These are phyloP conservation scores for Phylloporus sp. DNA, from an alignment of 768 basidiomycete genomes.

Conservation along the genomic window DNA sequence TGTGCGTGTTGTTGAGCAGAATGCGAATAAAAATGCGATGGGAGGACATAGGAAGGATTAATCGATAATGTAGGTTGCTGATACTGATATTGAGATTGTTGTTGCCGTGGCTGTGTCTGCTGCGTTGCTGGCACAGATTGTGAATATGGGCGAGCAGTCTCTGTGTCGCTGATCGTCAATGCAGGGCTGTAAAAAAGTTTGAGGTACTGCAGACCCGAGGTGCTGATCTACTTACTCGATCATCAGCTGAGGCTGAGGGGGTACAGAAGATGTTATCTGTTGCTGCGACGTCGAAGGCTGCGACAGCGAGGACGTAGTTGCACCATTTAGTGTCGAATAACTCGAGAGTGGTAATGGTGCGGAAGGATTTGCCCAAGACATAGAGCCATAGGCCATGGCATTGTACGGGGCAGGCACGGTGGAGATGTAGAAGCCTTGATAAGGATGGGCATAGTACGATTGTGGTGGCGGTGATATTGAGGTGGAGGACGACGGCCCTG, in stretches of 20 bases:
- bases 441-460: constrained; percentile 37
- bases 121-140: constrained; percentile 34
- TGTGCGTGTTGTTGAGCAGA: constrained; percentile 26
- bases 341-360: constrained; percentile 56
- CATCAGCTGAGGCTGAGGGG: constrained; percentile 42
- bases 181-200: constrained; percentile 43
- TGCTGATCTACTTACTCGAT: constrained; percentile 54
- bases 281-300: constrained; percentile 30
- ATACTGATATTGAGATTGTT: constrained; percentile 36
- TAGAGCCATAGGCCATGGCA: constrained; percentile 49
- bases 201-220: constrained; percentile 10
- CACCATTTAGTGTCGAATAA: constrained; percentile 75
- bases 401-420: constrained; percentile 45
- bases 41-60: constrained; percentile 38
- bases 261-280: constrained; percentile 27
- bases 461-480: constrained; percentile 38
- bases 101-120: constrained; percentile 33
- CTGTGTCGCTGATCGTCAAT: constrained; percentile 52
- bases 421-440: constrained; percentile 40
- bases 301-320: constrained; percentile 46
- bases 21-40: constrained; percentile 36
- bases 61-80: constrained; percentile 40
- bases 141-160: constrained; percentile 42
- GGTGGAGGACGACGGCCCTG: constrained; percentile 38
- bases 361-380: constrained; percentile 41